phyloP scores from a whole-genome alignment of 441 rosid genomes.

The Pelargonium australe region DNA sequence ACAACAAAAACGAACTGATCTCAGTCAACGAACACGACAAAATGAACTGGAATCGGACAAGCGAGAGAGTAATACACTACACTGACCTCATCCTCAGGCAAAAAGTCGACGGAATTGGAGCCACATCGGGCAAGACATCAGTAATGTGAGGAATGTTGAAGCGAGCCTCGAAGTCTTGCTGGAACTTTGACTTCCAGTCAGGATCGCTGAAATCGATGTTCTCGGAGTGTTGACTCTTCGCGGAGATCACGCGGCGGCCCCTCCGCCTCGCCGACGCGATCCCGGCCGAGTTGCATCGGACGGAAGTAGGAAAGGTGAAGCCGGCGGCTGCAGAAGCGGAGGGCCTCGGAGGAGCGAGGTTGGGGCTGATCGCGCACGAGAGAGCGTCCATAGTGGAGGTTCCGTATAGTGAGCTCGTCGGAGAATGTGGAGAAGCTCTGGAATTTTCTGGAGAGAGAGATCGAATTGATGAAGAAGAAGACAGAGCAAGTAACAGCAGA shows the following conservation, averaged over 20 bases:
- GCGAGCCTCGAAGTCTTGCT: slow-evolving; percentile 56
- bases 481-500: neutral
- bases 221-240: slow-evolving; percentile 19
- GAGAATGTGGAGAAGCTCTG: neutral
- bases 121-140: slow-evolving; percentile 61
- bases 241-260: slow-evolving; percentile 16
- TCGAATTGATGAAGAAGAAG: slow-evolving; percentile 2
- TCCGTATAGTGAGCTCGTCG: neutral
- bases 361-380: slow-evolving; percentile 23
- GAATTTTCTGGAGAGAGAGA: slow-evolving; percentile 1
- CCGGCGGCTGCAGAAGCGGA: slow-evolving; percentile 8
- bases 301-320: slow-evolving; percentile 19
- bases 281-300: slow-evolving; percentile 14
- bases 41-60: neutral
- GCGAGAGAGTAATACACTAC: too few relatives aligned
- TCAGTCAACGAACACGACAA: neutral
- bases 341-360: slow-evolving; percentile 12
- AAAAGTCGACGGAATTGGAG: slow-evolving; percentile 72
- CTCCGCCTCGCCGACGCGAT: neutral
- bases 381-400: slow-evolving; percentile 40
- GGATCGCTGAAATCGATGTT: slow-evolving; percentile 57
- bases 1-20: neutral
- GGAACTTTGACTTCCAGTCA: slow-evolving; percentile 62
- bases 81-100: slow-evolving; percentile 83
- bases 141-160: slow-evolving; percentile 73